phyloP scores from a whole-genome alignment of 768 basidiomycete species.

The Rhodotorula diobovata region DNA sequence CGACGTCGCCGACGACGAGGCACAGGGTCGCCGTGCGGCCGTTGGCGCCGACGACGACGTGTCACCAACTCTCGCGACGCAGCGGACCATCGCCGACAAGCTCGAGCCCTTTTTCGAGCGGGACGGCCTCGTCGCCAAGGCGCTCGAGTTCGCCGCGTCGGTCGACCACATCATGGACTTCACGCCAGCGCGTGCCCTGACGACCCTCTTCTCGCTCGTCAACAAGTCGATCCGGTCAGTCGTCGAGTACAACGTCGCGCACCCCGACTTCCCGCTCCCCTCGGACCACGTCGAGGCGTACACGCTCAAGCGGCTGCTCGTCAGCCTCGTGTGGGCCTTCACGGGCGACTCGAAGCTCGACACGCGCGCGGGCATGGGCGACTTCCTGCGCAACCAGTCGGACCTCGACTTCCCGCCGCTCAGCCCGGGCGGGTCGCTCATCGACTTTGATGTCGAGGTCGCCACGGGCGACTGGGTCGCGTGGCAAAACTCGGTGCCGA shows the following conservation, averaged over 20 bases:
- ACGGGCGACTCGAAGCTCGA: slow-evolving; percentile 93
- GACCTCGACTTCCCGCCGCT: slow-evolving; percentile 83
- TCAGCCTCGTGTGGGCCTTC: slow-evolving; percentile 96
- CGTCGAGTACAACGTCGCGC: slow-evolving; percentile 89
- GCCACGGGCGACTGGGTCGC: slow-evolving; percentile 77
- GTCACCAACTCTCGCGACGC: slow-evolving; percentile 55
- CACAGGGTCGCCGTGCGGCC: not conserved
- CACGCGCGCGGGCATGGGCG: slow-evolving; percentile 79
- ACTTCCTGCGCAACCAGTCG: slow-evolving; percentile 75
- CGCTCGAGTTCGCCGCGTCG: slow-evolving; percentile 72
- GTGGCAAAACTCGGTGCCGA: slow-evolving; percentile 88
- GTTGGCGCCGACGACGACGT: not conserved
- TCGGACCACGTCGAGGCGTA: slow-evolving; percentile 83
- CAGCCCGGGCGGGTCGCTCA: slow-evolving; percentile 69
- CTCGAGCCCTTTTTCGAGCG: slow-evolving; percentile 70
- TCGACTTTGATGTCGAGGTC: slow-evolving; percentile 92
- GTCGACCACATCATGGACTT: slow-evolving; percentile 99
- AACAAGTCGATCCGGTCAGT: slow-evolving; percentile 93
- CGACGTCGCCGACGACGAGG: slow-evolving; percentile 76
- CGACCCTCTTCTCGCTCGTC: slow-evolving; percentile 91
- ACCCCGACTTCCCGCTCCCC: slow-evolving; percentile 86
- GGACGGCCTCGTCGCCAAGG: slow-evolving; percentile 73
- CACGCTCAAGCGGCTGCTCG: slow-evolving; percentile 77
- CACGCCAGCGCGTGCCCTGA: slow-evolving; percentile 80
- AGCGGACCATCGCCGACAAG: slow-evolving; percentile 59